A percentile compares a stretch with the other conserved stretches of the same genome.
Evolutionary conservation across 1,284 basidiomycete species (phyloP).

Genomic region (Paramarasmius palmivorus): DNA sequence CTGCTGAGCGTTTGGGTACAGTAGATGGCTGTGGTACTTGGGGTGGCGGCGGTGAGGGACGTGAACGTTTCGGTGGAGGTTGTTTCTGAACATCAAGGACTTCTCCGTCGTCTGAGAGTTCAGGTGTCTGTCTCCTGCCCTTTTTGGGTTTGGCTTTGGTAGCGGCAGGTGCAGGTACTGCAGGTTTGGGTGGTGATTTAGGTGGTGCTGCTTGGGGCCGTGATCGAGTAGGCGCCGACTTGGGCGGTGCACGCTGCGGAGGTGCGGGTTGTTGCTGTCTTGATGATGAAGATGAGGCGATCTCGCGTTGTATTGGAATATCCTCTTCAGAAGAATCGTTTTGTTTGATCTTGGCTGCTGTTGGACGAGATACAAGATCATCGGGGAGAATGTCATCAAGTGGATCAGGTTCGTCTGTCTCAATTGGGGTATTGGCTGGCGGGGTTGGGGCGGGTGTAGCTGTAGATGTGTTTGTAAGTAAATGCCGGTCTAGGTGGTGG

Average conservation of each 20-base stretch:
- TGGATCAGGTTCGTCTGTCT: slow-evolving; percentile 42
- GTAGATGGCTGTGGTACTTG: slow-evolving; percentile 8
- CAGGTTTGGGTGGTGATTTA: not conserved
- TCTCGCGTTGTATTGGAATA: not conserved
- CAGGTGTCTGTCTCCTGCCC: slow-evolving; percentile 10
- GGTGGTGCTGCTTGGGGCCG: not conserved
- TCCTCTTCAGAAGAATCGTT: slow-evolving; percentile 16
- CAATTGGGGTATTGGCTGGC: not conserved
- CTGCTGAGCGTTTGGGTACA: not conserved
- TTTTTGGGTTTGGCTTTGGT: slow-evolving; percentile 6
- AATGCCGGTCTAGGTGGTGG: not conserved
- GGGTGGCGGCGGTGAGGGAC: slow-evolving; percentile 31
- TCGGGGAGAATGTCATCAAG: slow-evolving; percentile 36
- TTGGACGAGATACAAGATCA: slow-evolving; percentile 14
- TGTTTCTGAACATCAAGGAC: slow-evolving; percentile 15
- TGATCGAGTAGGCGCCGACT: not conserved
- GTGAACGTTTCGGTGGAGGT: slow-evolving; percentile 39
- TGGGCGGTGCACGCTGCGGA: not conserved
- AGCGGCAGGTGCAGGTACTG: not conserved
- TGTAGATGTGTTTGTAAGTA: slow-evolving; percentile 5
- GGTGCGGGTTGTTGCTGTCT: too few species aligned
- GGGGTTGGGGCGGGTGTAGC: slow-evolving; percentile 23
- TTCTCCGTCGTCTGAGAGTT: slow-evolving; percentile 31
- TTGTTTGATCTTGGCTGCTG: slow-evolving; percentile 28
- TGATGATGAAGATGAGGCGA: too few species aligned